Conservation (phyloP, 2,329 filamentous ascomycete genomes). For the Sordariomycetes sp. region DNA sequence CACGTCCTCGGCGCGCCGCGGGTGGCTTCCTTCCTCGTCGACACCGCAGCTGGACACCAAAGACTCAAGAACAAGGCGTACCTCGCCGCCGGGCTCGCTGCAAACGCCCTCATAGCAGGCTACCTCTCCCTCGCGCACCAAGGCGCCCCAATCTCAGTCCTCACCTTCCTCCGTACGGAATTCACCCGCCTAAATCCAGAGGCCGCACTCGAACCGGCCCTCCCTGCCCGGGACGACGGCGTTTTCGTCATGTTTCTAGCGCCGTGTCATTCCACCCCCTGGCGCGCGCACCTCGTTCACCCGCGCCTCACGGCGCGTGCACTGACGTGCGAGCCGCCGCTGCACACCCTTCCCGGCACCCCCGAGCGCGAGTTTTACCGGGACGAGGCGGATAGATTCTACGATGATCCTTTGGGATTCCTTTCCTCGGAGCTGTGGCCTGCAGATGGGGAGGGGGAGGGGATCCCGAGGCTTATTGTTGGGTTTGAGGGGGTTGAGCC, state of each 20-base stretch:
- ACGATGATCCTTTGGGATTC: slow-evolving; percentile 48
- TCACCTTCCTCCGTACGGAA: slow-evolving; percentile 61
- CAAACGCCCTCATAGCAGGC: slow-evolving; percentile 58
- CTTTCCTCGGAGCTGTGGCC: slow-evolving; percentile 36
- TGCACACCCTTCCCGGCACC: slow-evolving; percentile 47
- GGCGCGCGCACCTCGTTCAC: slow-evolving; percentile 78
- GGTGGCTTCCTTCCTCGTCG: slow-evolving; percentile 50
- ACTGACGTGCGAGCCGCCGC: slow-evolving; percentile 78
- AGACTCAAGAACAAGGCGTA: slow-evolving; percentile 37
- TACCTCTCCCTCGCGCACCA: slow-evolving; percentile 73
- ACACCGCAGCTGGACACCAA: slow-evolving; percentile 14
- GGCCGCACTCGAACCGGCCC: slow-evolving; percentile 12
- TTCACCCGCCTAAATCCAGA: slow-evolving; percentile 46
- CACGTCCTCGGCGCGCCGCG: slow-evolving; percentile 65
- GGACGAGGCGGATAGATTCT: slow-evolving; percentile 89
- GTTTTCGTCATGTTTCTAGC: slow-evolving; percentile 72
- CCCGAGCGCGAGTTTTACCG: slow-evolving; percentile 54
- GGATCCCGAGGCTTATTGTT: slow-evolving; percentile 42
- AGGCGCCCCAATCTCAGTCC: slow-evolving; percentile 61
- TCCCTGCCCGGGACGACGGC: slow-evolving; percentile 19
- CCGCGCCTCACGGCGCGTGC: slow-evolving; percentile 67
- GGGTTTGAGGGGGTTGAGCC: slow-evolving; percentile 46
- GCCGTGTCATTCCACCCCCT: slow-evolving; percentile 92
- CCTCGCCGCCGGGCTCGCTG: slow-evolving; percentile 41
- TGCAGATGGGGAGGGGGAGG: neutral